Evolutionary conservation across 1,284 basidiomycete species (phyloP).

Genomic region (Heterobasidion occidentale): DNA sequence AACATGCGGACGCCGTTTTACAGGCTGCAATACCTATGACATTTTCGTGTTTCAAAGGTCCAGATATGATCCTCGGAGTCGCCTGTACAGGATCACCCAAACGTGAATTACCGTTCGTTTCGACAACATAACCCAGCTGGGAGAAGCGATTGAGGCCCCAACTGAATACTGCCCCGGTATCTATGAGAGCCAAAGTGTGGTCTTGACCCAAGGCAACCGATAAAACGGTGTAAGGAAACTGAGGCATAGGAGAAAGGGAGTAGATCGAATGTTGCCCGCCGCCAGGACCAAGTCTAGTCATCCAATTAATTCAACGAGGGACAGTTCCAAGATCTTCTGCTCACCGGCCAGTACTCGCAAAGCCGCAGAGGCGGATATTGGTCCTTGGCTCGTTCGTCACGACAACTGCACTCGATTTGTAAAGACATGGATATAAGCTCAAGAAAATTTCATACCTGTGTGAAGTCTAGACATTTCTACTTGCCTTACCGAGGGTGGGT

Average conservation of each 20-base stretch:
- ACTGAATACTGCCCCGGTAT: constrained; percentile 75
- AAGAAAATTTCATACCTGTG: constrained; percentile 35
- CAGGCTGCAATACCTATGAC: constrained; percentile 85
- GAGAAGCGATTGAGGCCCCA: constrained; percentile 89
- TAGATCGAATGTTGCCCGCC: constrained; percentile 71
- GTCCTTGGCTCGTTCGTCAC: constrained; percentile 66
- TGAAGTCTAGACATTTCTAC: constrained; percentile 82
- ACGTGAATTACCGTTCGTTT: constrained; percentile 29
- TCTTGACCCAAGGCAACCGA: constrained; percentile 87
- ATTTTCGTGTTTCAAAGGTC: constrained; percentile 73
- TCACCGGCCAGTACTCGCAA: constrained; percentile 76
- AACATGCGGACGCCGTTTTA: constrained; percentile 84
- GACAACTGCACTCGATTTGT: constrained; percentile 32
- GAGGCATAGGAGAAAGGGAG: constrained; percentile 51
- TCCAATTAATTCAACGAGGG: not conserved
- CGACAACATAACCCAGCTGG: constrained; percentile 86
- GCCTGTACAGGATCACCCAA: constrained; percentile 61
- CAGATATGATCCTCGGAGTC: constrained; percentile 70
- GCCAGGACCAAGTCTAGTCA: constrained; percentile 58
- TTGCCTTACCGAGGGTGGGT: constrained; percentile 54
- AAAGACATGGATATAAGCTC: not conserved
- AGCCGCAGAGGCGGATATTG: constrained; percentile 83
- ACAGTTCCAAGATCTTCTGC: constrained; percentile 4
- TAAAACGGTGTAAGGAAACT: constrained; percentile 40
- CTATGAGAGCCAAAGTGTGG: constrained; percentile 85